Evolutionary conservation across 306 rosid genomes (phyloP), one percentile per base, ranked within the genome.

Genomic region (Fragaria ananassa): DNA sequence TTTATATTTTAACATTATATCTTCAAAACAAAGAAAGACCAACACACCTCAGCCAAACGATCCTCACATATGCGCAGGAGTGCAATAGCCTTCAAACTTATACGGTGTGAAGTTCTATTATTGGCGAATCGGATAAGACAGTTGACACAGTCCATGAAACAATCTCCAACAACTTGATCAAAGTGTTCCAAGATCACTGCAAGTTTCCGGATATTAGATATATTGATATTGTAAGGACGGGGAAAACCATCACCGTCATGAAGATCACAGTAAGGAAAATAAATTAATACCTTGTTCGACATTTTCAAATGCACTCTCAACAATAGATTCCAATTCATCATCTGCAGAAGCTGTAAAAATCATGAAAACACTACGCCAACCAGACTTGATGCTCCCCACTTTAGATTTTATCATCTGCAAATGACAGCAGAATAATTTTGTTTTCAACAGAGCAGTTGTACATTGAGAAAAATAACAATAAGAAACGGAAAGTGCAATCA

Each of bases 101-200:
- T 96, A 46, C 98, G 96, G 83, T 85, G 98, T 19, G 95, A 91
- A 83, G 81, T 86, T 89, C 91, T 96, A 74, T 93, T 96, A 78
- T 96, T 96, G 57, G 99, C 98, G 79, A 93, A 96, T 75, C 99
- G 83, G 63, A 96, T 96, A 77, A 96, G 97, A 84, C 99, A 96
- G 90, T 96, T 96, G 87, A 96, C 99, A 68, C 98, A 96, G 83
- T 96, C 98, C 98, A 96, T 87, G 82, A 96, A 96, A 87, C 99
- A 92, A 86, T 96, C 99, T 66, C 99, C 99, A 82, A 87, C 97
- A 45, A 96, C 96, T 93, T 93, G 98, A 91, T 96, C 99, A 76
- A 96, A 96, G 91, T 96, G 99, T 81, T 96, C 99, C 96, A 96
- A 89, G 88, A 96, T 85, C 84, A 96, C 99, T 96, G 99, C 86